These are phyloP conservation scores for Penicillium sp. DNA, from an alignment of 2,329 filamentous ascomycete species.

Conservation along the genomic window DNA sequence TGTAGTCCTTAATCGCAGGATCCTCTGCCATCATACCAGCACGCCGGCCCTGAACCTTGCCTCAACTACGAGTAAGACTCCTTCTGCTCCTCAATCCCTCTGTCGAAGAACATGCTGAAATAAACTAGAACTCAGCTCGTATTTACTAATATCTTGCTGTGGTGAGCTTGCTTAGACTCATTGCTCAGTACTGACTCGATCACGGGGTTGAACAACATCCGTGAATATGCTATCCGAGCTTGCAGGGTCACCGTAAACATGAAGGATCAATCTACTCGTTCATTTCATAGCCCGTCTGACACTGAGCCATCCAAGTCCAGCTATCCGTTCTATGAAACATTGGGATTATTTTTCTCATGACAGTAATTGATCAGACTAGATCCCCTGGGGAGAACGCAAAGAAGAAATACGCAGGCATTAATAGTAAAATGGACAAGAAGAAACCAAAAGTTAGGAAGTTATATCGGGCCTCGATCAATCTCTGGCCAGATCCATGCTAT, in stretches of 20 bases:
- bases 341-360: constrained; percentile 15
- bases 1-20: too few species aligned
- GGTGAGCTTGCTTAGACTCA: too few species aligned
- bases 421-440: constrained; percentile 22
- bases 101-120: too few species aligned
- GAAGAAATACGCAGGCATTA: constrained; percentile 20
- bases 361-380: constrained; percentile 14
- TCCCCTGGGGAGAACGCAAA: constrained; percentile 5
- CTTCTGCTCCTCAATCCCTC: neutral
- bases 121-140: too few species aligned
- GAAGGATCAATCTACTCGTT: constrained; percentile 4
- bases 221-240: too few species aligned
- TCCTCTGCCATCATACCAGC: too few species aligned
- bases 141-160: too few species aligned
- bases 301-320: constrained; percentile 1
- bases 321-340: neutral
- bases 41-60: too few species aligned
- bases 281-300: constrained; percentile 9
- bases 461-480: constrained; percentile 5
- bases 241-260: neutral
- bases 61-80: too few species aligned
- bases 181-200: too few species aligned
- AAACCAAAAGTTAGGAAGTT: constrained; percentile 12
- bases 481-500: constrained; percentile 4
- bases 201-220: too few species aligned